Base-by-base conservation (phyloP, 75 land plant species). In the Sequoia sempervirens region DNA sequence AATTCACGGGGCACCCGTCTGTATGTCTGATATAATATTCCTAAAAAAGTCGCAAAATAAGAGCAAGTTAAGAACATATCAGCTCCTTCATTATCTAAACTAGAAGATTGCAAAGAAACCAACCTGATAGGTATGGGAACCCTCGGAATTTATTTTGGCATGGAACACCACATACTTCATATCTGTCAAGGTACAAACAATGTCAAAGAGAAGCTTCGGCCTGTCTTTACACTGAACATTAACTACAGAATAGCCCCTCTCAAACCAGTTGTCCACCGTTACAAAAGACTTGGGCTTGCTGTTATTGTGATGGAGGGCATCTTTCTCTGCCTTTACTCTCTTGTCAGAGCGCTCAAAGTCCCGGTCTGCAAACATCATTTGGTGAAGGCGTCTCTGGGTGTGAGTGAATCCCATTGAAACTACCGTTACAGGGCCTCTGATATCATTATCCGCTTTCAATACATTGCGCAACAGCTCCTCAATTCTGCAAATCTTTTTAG, bases 121-220 rank as follows among this genome's bases (percentile, higher is more conserved):
- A 11, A 93, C 99, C 92, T 91, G 89, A 76, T 80, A 89, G 14
- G 97, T 92, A 38, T 58, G 76, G 20, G 89, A 84, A 18, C 89
- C 90, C 1, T 85, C 37, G 12, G 99, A 87, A 56, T 90, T 82
- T 13, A 96, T 85, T 9, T 91, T 93, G 14, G 94, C 99, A 74
- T 98, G 99, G 69, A 91, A 94, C 10, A 98, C 95, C 26, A 95
- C 92, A 84, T 98, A 98, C 18, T 94, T 82, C 99, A 98, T 98
- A 58, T 98, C 99, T 14, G 99, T 98, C 86, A 98, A 82, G 3
- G 98, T 94, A 87, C 99, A 98, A 64, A 98, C 95, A 15, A 91
- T 92, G 82, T 98, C 99, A 84, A 98, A 98, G 41, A 98, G 80
- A n/a, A 98, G 92, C 90, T 94, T 98, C 0, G 90, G 90, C 58